Evolutionary conservation across 75 land plant species (phyloP).

Genomic region (Pinus albicaulis): DNA sequence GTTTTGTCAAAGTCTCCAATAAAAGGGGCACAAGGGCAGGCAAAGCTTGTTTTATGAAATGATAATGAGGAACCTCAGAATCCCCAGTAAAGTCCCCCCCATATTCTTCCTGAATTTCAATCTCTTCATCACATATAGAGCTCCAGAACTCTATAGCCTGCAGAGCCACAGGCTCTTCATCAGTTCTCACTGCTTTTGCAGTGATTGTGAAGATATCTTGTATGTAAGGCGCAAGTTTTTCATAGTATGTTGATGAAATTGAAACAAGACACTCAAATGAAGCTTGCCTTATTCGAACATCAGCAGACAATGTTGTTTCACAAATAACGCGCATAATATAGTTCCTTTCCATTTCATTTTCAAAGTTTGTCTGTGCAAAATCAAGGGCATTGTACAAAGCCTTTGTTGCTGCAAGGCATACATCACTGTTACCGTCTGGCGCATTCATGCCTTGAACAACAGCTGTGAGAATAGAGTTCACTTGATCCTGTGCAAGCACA

Average conservation of each 20-base stretch:
- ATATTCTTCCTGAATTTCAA: constrained; percentile 56
- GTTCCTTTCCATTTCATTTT: constrained; percentile 75
- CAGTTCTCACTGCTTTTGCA: constrained; percentile 55
- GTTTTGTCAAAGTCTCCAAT: constrained; percentile 67
- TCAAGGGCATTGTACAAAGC: constrained; percentile 80
- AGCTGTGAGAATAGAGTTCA: constrained; percentile 78
- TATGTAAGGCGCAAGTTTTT: constrained; percentile 62
- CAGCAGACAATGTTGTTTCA: constrained; percentile 59
- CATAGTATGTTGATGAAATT: constrained; percentile 66
- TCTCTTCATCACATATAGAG: constrained; percentile 80
- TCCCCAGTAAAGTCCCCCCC: constrained; percentile 20
- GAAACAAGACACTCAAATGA: constrained; percentile 80
- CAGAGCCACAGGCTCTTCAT: constrained; percentile 68
- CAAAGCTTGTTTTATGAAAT: constrained; percentile 62
- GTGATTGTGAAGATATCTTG: constrained; percentile 54
- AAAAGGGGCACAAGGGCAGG: constrained; percentile 56
- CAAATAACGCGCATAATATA: constrained; percentile 75
- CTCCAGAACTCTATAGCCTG: constrained; percentile 87
- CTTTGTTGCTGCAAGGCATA: constrained; percentile 66
- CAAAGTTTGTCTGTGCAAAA: constrained; percentile 81
- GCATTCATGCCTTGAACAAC: constrained; percentile 75
- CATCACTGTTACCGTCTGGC: constrained; percentile 33
- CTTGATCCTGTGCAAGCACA: constrained; percentile 73
- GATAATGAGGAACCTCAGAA: constrained; percentile 31
- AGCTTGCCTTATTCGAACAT: constrained; percentile 55